A percentile compares a stretch with the other conserved stretches of the same genome.
phyloP scores from a whole-genome alignment of 1,284 basidiomycete genomes.

The Neotropicomus parvogracilis region DNA sequence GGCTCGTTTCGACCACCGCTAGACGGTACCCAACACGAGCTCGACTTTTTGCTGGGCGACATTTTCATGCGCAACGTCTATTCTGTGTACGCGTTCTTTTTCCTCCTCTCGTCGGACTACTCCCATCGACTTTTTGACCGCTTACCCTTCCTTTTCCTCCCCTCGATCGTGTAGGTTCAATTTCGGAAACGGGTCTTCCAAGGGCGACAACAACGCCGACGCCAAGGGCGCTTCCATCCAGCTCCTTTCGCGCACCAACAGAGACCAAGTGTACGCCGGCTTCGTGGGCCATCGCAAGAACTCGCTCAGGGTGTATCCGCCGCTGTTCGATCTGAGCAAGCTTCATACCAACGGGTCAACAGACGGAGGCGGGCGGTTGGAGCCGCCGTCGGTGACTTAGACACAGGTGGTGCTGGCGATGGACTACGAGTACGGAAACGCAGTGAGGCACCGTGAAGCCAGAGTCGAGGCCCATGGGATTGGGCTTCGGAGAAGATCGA shows the following conservation, averaged over 20 bases:
- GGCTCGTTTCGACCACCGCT: constrained; percentile 32
- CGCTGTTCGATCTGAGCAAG: constrained; percentile 25
- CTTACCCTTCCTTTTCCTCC: no score
- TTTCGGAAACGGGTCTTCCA: constrained; percentile 16
- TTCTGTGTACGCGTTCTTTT: constrained; percentile 37
- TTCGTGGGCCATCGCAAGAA: constrained; percentile 27
- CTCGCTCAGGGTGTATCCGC: constrained; percentile 31
- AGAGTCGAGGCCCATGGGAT: background rate
- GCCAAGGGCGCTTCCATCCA: constrained; percentile 37
- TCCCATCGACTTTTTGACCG: background rate
- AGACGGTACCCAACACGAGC: constrained; percentile 24
- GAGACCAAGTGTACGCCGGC: constrained; percentile 32
- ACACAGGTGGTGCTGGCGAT: background rate
- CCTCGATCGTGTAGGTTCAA: constrained; percentile 9
- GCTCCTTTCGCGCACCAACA: constrained; percentile 36
- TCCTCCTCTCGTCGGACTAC: background rate
- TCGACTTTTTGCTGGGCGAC: constrained; percentile 49
- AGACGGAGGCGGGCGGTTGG: constrained; percentile 22
- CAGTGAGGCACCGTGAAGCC: background rate
- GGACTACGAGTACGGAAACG: background rate
- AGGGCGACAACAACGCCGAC: constrained; percentile 15
- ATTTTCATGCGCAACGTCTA: constrained; percentile 54
- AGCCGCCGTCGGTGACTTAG: constrained; percentile 6
- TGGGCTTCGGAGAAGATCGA: no score
- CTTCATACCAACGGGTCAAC: constrained; percentile 22